A percentile compares a stretch with the other conserved stretches of the same genome.
Evolutionary conservation across 192 early-diverging fungal genomes (phyloP).

Genomic region (Chytriomyces sp.): DNA sequence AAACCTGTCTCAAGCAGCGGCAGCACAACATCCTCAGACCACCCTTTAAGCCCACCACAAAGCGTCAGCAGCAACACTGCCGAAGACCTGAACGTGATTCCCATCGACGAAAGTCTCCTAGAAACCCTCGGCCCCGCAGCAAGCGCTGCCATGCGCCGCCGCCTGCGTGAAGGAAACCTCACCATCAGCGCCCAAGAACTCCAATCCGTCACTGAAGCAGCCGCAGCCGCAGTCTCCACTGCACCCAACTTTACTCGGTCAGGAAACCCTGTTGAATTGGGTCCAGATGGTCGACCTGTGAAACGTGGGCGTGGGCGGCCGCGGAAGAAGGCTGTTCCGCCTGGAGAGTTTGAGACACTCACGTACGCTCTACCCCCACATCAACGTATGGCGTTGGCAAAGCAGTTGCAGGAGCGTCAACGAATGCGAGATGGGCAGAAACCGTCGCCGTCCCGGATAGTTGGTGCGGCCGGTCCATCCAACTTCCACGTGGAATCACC

Average conservation of each 20-base stretch:
- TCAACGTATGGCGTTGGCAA: not conserved
- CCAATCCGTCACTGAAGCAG: not conserved
- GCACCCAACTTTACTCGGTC: not conserved
- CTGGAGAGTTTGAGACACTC: not conserved
- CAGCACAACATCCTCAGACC: not conserved
- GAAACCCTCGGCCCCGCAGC: slow-evolving; percentile 47
- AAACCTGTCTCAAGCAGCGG: not conserved
- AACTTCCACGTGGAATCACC: too few species aligned
- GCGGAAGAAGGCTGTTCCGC: not conserved
- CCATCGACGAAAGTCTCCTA: slow-evolving; percentile 80
- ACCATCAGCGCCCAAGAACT: not conserved
- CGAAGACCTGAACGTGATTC: not conserved
- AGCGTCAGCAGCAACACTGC: slow-evolving; percentile 70
- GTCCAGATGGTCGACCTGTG: slow-evolving; percentile 13
- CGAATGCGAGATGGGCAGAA: too few species aligned
- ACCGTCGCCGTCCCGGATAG: too few species aligned
- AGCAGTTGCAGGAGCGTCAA: too few species aligned
- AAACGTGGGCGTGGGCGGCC: slow-evolving; percentile 21
- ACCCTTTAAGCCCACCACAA: slow-evolving; percentile 9
- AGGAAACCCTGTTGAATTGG: not conserved
- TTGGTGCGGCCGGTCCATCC: too few species aligned
- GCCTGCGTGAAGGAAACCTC: not conserved
- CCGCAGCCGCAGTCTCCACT: not conserved
- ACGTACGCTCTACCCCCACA: not conserved
- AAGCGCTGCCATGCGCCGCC: slow-evolving; percentile 10